These are phyloP conservation scores for Xylaria sp. DNA, from an alignment of 2,329 filamentous ascomycete species.

Conservation along the genomic window DNA sequence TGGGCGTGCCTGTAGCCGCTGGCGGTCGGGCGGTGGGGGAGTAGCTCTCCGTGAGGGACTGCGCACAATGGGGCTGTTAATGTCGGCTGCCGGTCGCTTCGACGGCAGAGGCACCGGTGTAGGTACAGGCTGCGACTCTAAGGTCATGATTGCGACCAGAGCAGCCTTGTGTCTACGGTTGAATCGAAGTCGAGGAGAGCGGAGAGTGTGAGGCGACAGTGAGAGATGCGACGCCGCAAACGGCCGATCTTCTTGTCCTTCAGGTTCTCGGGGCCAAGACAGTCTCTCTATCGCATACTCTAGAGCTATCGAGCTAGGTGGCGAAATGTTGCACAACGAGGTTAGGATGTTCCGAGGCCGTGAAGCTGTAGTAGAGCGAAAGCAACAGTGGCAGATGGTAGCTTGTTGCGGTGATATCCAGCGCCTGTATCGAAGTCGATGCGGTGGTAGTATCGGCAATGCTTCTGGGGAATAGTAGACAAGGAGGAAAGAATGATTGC, in stretches of 20 bases:
- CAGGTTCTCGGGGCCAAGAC: constrained; percentile 29
- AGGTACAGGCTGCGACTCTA: constrained; percentile 46
- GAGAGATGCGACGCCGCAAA: constrained; percentile 33
- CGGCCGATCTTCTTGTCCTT: constrained; percentile 31
- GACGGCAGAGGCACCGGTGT: constrained; percentile 43
- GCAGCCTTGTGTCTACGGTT: constrained; percentile 5
- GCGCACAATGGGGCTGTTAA: constrained; percentile 49
- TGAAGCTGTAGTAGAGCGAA: constrained; percentile 16
- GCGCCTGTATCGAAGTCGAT: constrained; percentile 1
- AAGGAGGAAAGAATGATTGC: background rate
- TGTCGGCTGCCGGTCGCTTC: constrained; percentile 50
- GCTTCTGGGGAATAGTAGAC: constrained; percentile 25
- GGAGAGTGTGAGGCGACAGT: constrained; percentile 12
- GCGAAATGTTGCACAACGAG: constrained; percentile 14
- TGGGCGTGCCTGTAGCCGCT: constrained; percentile 55
- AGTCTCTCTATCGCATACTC: constrained; percentile 44
- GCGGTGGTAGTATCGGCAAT: constrained; percentile 21
- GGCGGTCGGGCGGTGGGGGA: constrained; percentile 58
- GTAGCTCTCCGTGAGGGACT: constrained; percentile 55
- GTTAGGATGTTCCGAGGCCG: constrained; percentile 8
- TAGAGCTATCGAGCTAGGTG: constrained; percentile 15
- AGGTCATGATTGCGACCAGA: constrained; percentile 48
- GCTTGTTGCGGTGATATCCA: constrained; percentile 17
- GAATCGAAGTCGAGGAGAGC: background rate
- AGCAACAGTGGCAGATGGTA: constrained; percentile 1